Evolutionary conservation across 257 asterid species (phyloP).

Genomic region (Solanum chiquidenum): DNA sequence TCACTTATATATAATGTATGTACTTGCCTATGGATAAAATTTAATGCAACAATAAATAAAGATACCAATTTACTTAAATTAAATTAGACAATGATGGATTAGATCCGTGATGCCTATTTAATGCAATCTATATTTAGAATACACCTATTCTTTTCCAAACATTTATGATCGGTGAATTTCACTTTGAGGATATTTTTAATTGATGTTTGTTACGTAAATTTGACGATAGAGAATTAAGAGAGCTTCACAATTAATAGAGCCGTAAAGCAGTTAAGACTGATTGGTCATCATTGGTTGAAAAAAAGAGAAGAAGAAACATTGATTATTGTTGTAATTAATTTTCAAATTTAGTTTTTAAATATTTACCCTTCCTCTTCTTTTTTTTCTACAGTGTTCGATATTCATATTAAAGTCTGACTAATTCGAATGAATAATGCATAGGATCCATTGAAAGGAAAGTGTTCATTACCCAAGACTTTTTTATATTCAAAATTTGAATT

Average conservation of each 20-base stretch:
- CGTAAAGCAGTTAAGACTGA: background rate
- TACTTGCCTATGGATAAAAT: background rate
- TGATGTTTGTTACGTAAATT: background rate
- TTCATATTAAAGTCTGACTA: accelerated
- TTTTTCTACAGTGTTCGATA: accelerated
- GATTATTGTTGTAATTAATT: background rate
- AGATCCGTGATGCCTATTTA: background rate
- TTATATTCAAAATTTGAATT: too few species aligned
- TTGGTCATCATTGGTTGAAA: background rate
- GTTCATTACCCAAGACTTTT: too few species aligned
- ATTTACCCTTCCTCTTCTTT: too few species aligned
- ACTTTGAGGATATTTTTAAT: background rate
- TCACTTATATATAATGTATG: background rate
- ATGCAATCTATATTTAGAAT: background rate
- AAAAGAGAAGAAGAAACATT: background rate
- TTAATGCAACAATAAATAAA: background rate
- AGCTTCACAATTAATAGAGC: background rate
- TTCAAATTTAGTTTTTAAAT: too few species aligned
- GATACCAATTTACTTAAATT: background rate
- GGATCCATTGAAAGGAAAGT: accelerated
- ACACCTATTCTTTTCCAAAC: background rate
- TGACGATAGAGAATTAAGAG: too few species aligned
- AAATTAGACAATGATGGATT: background rate
- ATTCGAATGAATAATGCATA: too few species aligned
- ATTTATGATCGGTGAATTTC: background rate